Base-by-base conservation (phyloP, 768 basidiomycete genomes). In the Psilocybe cyanescens region DNA sequence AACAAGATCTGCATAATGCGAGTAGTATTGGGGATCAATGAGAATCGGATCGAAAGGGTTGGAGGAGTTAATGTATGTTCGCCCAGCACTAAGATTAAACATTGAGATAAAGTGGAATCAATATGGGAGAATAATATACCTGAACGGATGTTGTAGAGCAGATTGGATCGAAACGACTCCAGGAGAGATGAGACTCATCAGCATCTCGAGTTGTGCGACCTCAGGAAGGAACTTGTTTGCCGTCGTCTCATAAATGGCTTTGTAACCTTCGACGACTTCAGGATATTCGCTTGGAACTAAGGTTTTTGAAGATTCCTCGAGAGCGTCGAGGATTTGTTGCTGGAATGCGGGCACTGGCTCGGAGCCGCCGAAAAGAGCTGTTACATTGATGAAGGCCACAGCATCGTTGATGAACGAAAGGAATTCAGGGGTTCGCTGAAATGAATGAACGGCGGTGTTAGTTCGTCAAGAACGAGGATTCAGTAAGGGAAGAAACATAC, bases 11-110 rank as follows among this genome's bases (percentile, higher is more conserved):
- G 83, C 82, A 4, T 77, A 71, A 67, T 88, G 83, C 4, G 81
- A 76, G 56, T 89, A 82, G 73, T 90, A 91, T 61, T 81, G 74
- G 4, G 90, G 90, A 72, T 91, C 86, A 68, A 91, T 86, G 48
- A 81, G 69, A 4, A 87, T 87, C 24, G 76, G 66, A 59, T 84
- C 83, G 72, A 91, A 92, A 1, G 85, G 75, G 59, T 83, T 81
- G 16, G 79, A 75, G 3, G 84, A 82, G 68, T 80, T 86, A 75
- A 91, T 86, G 60, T 82, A 83, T 30, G 90, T 68, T 41, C 71
- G 54, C 16, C 68, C 71, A 9, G 63, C 55, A 30, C 57, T 67
- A n/a, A 30, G 45, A 19, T n/a, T 14, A 31, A 29, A 37, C 24
- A 30, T 19, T 37, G 9, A 24, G 45, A 57, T 46, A 54, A 55